A percentile compares a stretch with the other conserved stretches of the same genome.
phyloP scores from a whole-genome alignment of 2,329 filamentous ascomycete species.

The Fusarium sp. region DNA sequence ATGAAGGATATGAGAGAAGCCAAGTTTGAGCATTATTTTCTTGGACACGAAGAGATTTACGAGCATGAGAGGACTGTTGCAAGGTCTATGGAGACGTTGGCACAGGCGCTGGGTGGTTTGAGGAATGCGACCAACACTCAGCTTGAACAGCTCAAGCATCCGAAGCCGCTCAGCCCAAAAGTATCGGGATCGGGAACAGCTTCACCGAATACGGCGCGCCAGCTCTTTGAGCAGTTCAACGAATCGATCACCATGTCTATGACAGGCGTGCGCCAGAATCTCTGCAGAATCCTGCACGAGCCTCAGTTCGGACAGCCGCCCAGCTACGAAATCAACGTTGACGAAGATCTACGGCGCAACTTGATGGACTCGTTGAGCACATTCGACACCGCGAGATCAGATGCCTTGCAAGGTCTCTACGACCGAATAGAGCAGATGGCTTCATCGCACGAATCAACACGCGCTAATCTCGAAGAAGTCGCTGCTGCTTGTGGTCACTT shows the following conservation, averaged over 20 bases:
- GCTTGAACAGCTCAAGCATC: slow-evolving; percentile 75
- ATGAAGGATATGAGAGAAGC: slow-evolving; percentile 84
- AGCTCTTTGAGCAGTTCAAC: slow-evolving; percentile 32
- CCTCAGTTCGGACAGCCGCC: slow-evolving; percentile 45
- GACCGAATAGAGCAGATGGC: slow-evolving; percentile 73
- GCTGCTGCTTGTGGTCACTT: slow-evolving; percentile 97
- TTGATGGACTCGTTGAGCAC: slow-evolving; percentile 89
- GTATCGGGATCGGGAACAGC: rapidly evolving
- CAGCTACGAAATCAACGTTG: slow-evolving; percentile 61
- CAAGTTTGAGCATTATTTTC: slow-evolving; percentile 86
- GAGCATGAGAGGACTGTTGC: slow-evolving; percentile 80
- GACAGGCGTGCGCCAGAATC: slow-evolving; percentile 11
- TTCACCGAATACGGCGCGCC: background rate
- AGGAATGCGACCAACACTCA: slow-evolving; percentile 90
- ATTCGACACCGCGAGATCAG: slow-evolving; percentile 91
- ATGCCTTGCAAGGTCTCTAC: slow-evolving; percentile 83
- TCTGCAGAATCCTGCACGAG: slow-evolving; percentile 36
- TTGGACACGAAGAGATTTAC: slow-evolving; percentile 83
- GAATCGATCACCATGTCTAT: slow-evolving; percentile 28
- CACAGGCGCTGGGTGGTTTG: slow-evolving; percentile 89
- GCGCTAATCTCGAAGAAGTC: slow-evolving; percentile 89
- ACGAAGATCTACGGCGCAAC: slow-evolving; percentile 81
- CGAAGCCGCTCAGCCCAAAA: background rate
- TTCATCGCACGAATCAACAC: slow-evolving; percentile 67
- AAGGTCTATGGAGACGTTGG: slow-evolving; percentile 83